Evolutionary conservation across 129 eudicot genomes (phyloP).

Genomic region (Helianthus annuus): HanXRQr2.0-SUNRISE NC_035434.2:14308005-14308504

Average conservation of each 20-base stretch:
- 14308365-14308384: conserved; percentile 7
- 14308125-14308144: no score
- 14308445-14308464: conserved; percentile 64
- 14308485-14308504: background rate
- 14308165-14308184: background rate
- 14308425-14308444: conserved; percentile 69
- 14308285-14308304: background rate
- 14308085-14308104: no score
- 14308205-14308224: background rate
- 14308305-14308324: background rate
- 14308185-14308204: background rate
- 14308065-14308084: no score
- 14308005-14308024: no score
- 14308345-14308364: background rate
- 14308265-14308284: background rate
- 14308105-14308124: no score
- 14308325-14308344: background rate
- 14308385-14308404: conserved; percentile 61
- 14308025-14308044: no score
- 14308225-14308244: background rate
- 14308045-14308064: no score
- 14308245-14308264: background rate
- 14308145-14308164: background rate
- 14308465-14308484: conserved; percentile 52
- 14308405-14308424: conserved; percentile 78